Conservation (phyloP, 495 filamentous ascomycete genomes). For the Alectoria sarmentosa region DNA sequence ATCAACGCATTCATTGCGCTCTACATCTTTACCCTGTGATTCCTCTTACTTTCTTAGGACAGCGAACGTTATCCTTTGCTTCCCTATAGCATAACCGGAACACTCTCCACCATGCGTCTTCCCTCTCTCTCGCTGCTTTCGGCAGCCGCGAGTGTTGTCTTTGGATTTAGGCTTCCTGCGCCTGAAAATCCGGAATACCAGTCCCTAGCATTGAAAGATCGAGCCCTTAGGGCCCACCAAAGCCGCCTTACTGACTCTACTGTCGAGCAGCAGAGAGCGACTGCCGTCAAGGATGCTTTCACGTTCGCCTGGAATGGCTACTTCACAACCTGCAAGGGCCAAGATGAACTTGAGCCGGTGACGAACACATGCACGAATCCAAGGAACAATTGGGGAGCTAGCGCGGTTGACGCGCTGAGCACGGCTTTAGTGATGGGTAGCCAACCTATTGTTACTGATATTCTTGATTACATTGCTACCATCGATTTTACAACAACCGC, state of each 20-base stretch:
- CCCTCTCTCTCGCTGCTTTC: background rate
- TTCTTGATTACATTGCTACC: slow-evolving; percentile 58
- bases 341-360: slow-evolving; percentile 20
- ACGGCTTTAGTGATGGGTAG: slow-evolving; percentile 76
- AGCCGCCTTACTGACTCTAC: background rate
- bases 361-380: slow-evolving; percentile 16
- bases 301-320: slow-evolving; percentile 76
- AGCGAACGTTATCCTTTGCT: background rate
- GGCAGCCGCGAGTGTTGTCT: background rate
- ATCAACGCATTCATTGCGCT: background rate
- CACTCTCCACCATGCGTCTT: background rate
- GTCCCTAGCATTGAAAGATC: background rate
- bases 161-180: background rate
- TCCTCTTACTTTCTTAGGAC: background rate
- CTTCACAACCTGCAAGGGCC: slow-evolving; percentile 24
- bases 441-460: slow-evolving; percentile 55
- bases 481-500: slow-evolving; percentile 61
- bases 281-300: slow-evolving; percentile 69
- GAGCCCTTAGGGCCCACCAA: background rate
- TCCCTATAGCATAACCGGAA: background rate
- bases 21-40: background rate
- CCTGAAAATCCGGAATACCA: background rate
- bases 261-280: slow-evolving; percentile 38
- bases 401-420: slow-evolving; percentile 72
- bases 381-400: slow-evolving; percentile 85